phyloP scores from a whole-genome alignment of 768 basidiomycete genomes.

The Gymnopilus dilepis region DNA sequence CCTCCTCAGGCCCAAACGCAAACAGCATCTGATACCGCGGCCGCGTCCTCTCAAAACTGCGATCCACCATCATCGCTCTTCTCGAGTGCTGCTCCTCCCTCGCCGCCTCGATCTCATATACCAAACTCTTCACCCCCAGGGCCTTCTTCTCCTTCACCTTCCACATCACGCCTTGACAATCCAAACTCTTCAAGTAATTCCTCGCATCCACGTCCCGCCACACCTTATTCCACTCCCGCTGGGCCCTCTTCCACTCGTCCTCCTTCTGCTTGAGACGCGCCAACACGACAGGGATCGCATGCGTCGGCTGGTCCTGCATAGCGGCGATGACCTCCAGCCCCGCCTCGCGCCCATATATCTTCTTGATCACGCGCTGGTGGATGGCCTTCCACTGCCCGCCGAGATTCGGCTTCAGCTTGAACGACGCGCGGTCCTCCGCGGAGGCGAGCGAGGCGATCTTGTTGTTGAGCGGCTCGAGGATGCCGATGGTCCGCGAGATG shows the following conservation, averaged over 20 bases:
- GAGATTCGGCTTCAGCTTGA: constrained; percentile 89
- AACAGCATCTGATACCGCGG: constrained; percentile 84
- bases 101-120: constrained; percentile 84
- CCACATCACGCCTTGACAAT: constrained; percentile 92
- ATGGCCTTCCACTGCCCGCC: constrained; percentile 88
- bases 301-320: constrained; percentile 90
- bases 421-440: constrained; percentile 76
- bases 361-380: constrained; percentile 93
- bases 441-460: constrained; percentile 77
- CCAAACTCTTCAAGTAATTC: constrained; percentile 92
- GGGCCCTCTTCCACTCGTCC: constrained; percentile 97
- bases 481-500: constrained; percentile 85
- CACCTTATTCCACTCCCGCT: constrained; percentile 98
- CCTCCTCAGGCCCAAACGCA: constrained; percentile 70
- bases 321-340: constrained; percentile 83
- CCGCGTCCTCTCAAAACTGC: constrained; percentile 62
- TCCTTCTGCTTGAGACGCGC: constrained; percentile 93
- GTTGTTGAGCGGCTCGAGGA: constrained; percentile 90
- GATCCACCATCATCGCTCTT: constrained; percentile 65
- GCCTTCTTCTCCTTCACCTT: constrained; percentile 90
- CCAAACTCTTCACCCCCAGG: constrained; percentile 73
- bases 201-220: constrained; percentile 97
- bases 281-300: constrained; percentile 90
- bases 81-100: constrained; percentile 82
- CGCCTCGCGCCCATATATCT: constrained; percentile 90